These are phyloP conservation scores for Backusella mclennaniae DNA, from an alignment of 192 early-diverging fungal genomes.

Conservation along the genomic window DNA sequence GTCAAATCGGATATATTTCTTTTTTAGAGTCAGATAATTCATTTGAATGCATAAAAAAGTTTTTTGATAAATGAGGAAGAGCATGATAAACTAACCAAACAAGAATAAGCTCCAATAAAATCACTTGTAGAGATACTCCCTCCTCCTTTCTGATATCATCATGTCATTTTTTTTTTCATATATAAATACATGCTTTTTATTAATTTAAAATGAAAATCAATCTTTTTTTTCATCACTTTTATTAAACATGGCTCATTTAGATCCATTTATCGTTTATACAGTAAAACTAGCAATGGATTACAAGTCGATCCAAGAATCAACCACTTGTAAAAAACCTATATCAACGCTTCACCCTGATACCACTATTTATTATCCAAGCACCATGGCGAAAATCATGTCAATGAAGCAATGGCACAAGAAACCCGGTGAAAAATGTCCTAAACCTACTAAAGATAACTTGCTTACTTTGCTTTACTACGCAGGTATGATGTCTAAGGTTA, in stretches of 20 bases:
- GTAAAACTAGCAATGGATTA: slow-evolving; percentile 12
- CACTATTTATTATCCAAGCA: background rate
- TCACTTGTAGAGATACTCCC: background rate
- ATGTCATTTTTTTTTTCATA: background rate
- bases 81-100: background rate
- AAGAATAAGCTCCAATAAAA: background rate
- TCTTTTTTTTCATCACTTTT: background rate
- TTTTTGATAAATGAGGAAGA: background rate
- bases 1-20: background rate
- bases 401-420: background rate
- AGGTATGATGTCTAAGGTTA: background rate
- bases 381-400: slow-evolving; percentile 4
- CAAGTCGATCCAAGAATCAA: background rate
- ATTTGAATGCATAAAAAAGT: background rate
- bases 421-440: background rate
- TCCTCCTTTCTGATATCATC: background rate
- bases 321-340: background rate
- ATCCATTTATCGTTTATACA: slow-evolving; percentile 11
- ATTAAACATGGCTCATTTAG: slow-evolving; percentile 6
- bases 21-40: background rate
- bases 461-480: slow-evolving; percentile 1
- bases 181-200: background rate
- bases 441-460: slow-evolving; percentile 3
- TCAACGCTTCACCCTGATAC: background rate
- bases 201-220: background rate